Conservation (phyloP, 164 flowering plant species). For the Tinospora cordifolia region DNA sequence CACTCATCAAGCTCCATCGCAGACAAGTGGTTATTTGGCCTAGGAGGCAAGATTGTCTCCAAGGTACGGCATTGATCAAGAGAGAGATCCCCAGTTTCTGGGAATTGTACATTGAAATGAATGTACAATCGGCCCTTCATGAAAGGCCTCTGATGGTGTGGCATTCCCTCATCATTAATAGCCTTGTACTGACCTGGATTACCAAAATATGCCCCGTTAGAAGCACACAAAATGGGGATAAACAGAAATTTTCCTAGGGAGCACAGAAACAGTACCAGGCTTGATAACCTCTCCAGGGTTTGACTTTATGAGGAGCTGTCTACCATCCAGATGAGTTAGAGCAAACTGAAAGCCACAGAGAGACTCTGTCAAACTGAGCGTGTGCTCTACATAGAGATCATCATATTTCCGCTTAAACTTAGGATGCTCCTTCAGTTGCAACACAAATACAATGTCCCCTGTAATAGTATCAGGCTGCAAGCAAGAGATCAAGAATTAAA, state of each 20-base stretch:
- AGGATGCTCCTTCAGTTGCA: slow-evolving; percentile 46
- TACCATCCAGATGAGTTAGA: slow-evolving; percentile 52
- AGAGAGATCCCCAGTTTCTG: slow-evolving; percentile 35
- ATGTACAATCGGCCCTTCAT: slow-evolving; percentile 46
- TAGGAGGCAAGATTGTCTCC: not conserved
- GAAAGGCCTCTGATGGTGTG: slow-evolving; percentile 44
- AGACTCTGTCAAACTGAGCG: slow-evolving; percentile 40
- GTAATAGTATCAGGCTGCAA: slow-evolving; percentile 56
- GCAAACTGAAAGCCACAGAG: slow-evolving; percentile 55
- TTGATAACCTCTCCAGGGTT: slow-evolving; percentile 49
- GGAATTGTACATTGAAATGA: slow-evolving; percentile 43
- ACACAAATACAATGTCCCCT: slow-evolving; percentile 44
- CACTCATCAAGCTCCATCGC: slow-evolving; percentile 15
- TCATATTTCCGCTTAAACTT: slow-evolving; percentile 39
- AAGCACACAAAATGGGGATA: not conserved
- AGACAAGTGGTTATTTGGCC: not conserved
- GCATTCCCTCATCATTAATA: slow-evolving; percentile 61
- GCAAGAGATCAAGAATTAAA: slow-evolving; percentile 16
- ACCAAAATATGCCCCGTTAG: too few species aligned
- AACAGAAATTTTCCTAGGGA: not conserved
- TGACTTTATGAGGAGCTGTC: slow-evolving; percentile 46
- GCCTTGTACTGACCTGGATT: slow-evolving; percentile 43
- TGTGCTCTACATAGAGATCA: slow-evolving; percentile 48
- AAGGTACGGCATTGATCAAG: slow-evolving; percentile 26
- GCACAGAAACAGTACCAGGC: slow-evolving; percentile 32